A percentile compares a stretch with the other conserved stretches of the same genome.
These are phyloP conservation scores for Inosperma sp. DNA, from an alignment of 768 basidiomycete species.

Conservation along the genomic window DNA sequence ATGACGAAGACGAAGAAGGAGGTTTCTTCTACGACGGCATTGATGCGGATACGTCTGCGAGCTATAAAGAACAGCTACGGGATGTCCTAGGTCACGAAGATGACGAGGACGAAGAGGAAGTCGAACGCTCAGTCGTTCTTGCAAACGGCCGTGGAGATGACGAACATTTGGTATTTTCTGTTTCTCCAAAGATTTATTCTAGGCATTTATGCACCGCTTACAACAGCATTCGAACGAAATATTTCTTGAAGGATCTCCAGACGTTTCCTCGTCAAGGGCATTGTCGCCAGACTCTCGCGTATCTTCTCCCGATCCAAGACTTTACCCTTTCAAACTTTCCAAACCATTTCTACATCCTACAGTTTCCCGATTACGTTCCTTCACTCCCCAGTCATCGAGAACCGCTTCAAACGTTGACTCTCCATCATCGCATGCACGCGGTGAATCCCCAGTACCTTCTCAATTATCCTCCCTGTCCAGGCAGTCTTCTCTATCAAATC, in stretches of 20 bases:
- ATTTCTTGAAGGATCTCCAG: constrained; percentile 35
- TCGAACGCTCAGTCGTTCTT: constrained; percentile 42
- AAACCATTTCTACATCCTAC: constrained; percentile 65
- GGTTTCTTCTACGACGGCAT: constrained; percentile 71
- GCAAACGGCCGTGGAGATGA: constrained; percentile 28
- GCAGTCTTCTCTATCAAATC: constrained; percentile 55
- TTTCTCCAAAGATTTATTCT: neutral
- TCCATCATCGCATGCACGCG: constrained; percentile 41
- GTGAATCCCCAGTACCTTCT: constrained; percentile 54
- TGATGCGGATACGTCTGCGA: constrained; percentile 50
- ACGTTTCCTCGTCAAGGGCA: constrained; percentile 34
- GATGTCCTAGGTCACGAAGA: constrained; percentile 69
- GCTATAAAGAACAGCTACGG: constrained; percentile 64
- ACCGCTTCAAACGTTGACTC: constrained; percentile 41
- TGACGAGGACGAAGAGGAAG: constrained; percentile 45
- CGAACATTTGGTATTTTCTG: constrained; percentile 28
- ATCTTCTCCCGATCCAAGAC: constrained; percentile 32
- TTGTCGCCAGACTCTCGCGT: constrained; percentile 37
- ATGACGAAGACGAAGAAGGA: constrained; percentile 41
- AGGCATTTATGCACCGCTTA: constrained; percentile 8
- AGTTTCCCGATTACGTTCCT: constrained; percentile 78
- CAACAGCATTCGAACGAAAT: constrained; percentile 32
- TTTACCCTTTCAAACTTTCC: constrained; percentile 36
- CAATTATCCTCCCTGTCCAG: constrained; percentile 70
- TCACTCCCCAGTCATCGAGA: constrained; percentile 45